phyloP scores from a whole-genome alignment of 257 asterid genomes.

The Eustoma russellianum region DNA sequence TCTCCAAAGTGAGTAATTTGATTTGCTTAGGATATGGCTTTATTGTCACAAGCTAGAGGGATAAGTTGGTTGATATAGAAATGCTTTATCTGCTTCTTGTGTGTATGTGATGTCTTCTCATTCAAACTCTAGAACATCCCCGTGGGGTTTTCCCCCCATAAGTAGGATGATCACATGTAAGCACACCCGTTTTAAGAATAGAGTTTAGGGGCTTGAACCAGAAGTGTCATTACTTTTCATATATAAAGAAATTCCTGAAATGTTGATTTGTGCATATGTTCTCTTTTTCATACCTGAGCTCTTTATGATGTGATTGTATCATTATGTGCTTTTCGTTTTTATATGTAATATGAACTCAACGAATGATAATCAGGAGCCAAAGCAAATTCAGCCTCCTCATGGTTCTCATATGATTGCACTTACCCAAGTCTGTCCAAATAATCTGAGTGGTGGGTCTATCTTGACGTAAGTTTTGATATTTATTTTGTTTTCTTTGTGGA shows the following conservation, averaged over 20 bases:
- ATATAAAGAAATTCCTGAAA: not conserved
- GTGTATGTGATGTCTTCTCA: too few relatives aligned
- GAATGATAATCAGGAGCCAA: slow-evolving; percentile 66
- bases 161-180: too few relatives aligned
- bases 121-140: too few relatives aligned
- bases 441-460: slow-evolving; percentile 57
- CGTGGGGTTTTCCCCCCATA: too few relatives aligned
- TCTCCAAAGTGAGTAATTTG: too few relatives aligned
- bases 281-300: slow-evolving; percentile 2
- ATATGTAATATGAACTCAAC: slow-evolving; percentile 10
- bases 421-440: slow-evolving; percentile 70
- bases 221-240: too few relatives aligned
- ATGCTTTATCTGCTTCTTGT: too few relatives aligned
- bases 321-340: slow-evolving; percentile 5
- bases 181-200: too few relatives aligned
- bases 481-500: not conserved
- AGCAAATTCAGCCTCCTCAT: slow-evolving; percentile 77
- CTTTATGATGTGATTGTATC: slow-evolving; percentile 7
- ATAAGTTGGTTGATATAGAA: too few relatives aligned
- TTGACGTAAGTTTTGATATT: slow-evolving; percentile 57
- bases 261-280: not conserved
- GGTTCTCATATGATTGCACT: slow-evolving; percentile 72
- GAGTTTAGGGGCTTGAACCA: too few relatives aligned
- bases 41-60: too few relatives aligned
- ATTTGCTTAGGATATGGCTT: too few relatives aligned